These are phyloP conservation scores for Xylaria flabelliformis DNA, from an alignment of 495 filamentous ascomycete species.

Conservation along the genomic window DNA sequence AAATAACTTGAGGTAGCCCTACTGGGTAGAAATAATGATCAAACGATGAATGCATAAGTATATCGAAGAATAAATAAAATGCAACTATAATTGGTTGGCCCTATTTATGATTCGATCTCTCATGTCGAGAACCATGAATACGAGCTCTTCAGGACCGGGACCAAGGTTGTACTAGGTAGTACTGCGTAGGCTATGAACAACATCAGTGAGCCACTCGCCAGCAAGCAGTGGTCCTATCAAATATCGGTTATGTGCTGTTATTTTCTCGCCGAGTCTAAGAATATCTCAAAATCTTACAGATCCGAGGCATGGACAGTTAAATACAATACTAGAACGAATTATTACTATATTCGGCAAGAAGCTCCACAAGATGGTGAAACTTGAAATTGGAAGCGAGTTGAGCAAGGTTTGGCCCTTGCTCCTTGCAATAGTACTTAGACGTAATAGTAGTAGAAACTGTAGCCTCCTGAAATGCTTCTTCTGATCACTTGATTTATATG, in stretches of 20 bases:
- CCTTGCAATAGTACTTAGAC: background rate
- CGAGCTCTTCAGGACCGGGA: background rate
- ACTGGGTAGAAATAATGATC: background rate
- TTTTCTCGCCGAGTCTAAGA: background rate
- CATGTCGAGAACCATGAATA: background rate
- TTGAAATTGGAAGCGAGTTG: background rate
- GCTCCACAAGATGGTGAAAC: background rate
- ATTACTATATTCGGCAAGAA: background rate
- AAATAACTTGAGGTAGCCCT: background rate
- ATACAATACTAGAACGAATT: background rate
- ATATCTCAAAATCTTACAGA: background rate
- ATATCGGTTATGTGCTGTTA: background rate
- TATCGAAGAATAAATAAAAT: background rate
- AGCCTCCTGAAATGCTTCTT: background rate
- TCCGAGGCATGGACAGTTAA: background rate
- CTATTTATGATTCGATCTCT: background rate
- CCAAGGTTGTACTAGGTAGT: background rate
- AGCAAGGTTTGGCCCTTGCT: background rate
- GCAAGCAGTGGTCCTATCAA: no score
- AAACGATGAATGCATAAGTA: background rate
- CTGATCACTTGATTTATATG: background rate
- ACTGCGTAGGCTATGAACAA: background rate
- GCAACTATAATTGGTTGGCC: background rate
- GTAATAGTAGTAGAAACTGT: background rate
- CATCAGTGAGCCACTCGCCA: background rate